Evolutionary conservation across 108 stramenopile genomes (phyloP), one percentile per base, ranked within the genome.

Genomic region (Skeletonema potamos): DNA sequence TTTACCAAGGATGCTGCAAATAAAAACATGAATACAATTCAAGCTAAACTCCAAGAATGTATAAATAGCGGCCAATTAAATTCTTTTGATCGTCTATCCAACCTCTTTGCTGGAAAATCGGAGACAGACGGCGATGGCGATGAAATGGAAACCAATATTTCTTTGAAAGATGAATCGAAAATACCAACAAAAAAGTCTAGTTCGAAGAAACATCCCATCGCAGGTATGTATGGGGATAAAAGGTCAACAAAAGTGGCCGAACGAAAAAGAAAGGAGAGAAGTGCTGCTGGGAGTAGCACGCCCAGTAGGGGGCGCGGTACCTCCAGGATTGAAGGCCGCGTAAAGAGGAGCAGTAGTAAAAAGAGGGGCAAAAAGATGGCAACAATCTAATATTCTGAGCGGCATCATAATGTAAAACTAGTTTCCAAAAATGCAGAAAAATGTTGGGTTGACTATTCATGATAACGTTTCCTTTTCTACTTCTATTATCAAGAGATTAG

Each of bases 71-170:
- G 72, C 9, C 77, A 73, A 64, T 59, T 88, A 68, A 82, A 87
- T 54, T 86, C 87, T 17, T 75, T 88, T 17, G 87, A 90, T 39
- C 85, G 86, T 20, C 74, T 90, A 8, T 82, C 89, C 33, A 81
- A 76, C 51, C 58, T 84, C 36, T 85, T 90, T 39, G 64, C 72
- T n/a, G 78, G 78, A 26, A 66, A 57, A 1, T 32, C 27, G 20
- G 46, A 26, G 12, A 29, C 67, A 12, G 78, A 72, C 9, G 66
- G 59, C 26, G 70, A 55, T 51, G 69, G 66, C 44, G 66, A 68
- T 24, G 59, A 32, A 55, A 73, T 80, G 79, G 43, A 36, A 17
- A 48, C 29, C 44, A 58, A 54, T 9, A 24, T 20, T 18, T 27
- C 44, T 2, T 65, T 60, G 41, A 80, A 80, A 73, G 64, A 80